phyloP scores from a whole-genome alignment of 2,329 filamentous ascomycete genomes.

The Aspergillus sp. region DNA sequence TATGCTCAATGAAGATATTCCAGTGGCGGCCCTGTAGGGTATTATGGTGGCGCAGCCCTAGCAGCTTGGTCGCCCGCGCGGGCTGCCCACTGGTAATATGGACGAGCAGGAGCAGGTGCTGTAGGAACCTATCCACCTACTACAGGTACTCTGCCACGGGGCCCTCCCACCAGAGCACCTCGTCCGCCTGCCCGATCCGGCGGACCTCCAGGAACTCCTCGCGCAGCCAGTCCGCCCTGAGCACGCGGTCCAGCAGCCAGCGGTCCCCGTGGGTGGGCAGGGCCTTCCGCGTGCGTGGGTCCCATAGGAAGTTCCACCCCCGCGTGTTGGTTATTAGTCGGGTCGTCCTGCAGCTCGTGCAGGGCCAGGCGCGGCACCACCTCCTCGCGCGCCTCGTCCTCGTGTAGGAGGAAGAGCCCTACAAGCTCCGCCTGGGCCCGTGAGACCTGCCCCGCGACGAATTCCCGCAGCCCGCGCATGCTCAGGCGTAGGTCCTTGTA shows the following conservation, averaged over 20 bases:
- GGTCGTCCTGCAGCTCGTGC: background rate
- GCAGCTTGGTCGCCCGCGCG: no score
- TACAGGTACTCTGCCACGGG: background rate
- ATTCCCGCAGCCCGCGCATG: background rate
- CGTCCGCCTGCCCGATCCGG: background rate
- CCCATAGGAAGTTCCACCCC: no score
- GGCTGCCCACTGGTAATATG: no score
- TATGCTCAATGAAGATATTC: no score
- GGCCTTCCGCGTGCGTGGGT: no score
- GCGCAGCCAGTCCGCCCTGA: no score
- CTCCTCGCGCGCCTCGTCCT: background rate
- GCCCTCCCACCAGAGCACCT: background rate
- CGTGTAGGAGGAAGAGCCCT: conserved; percentile 6
- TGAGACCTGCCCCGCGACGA: background rate
- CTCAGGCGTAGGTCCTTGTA: conserved; percentile 2
- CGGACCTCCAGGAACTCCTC: no score
- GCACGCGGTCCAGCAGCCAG: background rate
- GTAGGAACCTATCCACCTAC: background rate
- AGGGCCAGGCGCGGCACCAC: background rate
- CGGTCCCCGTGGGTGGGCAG: background rate
- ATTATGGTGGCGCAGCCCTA: no score
- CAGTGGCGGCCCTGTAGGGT: no score
- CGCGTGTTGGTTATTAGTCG: no score
- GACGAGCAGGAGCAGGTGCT: no score
- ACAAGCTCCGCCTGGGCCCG: background rate